phyloP scores from a whole-genome alignment of 2,329 filamentous ascomycete genomes.

The Cryoendolithus antarcticus region DNA sequence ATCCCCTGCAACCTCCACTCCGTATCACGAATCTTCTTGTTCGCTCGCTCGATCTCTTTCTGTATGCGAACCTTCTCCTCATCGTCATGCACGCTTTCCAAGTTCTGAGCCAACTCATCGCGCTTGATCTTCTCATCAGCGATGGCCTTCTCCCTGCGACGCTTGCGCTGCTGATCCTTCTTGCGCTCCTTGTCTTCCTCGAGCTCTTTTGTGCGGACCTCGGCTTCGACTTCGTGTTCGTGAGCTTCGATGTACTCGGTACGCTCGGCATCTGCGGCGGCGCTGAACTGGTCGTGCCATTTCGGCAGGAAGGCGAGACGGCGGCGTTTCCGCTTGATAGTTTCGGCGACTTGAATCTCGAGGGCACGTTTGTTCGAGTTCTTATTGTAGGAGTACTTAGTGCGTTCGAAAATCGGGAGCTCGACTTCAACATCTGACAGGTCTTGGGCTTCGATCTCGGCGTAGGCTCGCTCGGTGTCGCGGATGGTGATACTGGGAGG shows the following conservation, averaged over 20 bases:
- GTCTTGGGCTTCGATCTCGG: slow-evolving; percentile 51
- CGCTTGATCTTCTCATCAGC: slow-evolving; percentile 81
- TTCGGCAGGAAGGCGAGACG: slow-evolving; percentile 43
- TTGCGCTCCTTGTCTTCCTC: slow-evolving; percentile 96
- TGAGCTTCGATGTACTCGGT: slow-evolving; percentile 64
- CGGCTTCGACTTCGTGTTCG: slow-evolving; percentile 67
- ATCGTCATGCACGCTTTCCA: slow-evolving; percentile 67
- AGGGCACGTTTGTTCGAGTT: slow-evolving; percentile 54
- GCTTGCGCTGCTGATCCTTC: slow-evolving; percentile 98
- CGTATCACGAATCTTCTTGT: slow-evolving; percentile 86
- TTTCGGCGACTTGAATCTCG: slow-evolving; percentile 53
- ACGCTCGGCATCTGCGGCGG: slow-evolving; percentile 59
- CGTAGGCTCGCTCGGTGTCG: slow-evolving; percentile 47
- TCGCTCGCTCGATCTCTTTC: slow-evolving; percentile 75
- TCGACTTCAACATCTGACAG: slow-evolving; percentile 48
- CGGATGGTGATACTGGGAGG: slow-evolving; percentile 24
- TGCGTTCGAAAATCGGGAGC: slow-evolving; percentile 10
- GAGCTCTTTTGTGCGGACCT: slow-evolving; percentile 81
- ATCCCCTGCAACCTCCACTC: slow-evolving; percentile 78
- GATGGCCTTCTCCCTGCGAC: slow-evolving; percentile 85
- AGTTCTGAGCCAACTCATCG: slow-evolving; percentile 63
- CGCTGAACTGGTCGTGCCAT: slow-evolving; percentile 47
- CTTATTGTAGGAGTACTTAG: slow-evolving; percentile 41
- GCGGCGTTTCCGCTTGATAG: slow-evolving; percentile 54
- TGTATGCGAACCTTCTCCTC: slow-evolving; percentile 69